A percentile compares a stretch with the other conserved stretches of the same genome.
phyloP scores from a whole-genome alignment of 176 grass and related monocot genomes.

The Cenchrus fungigraminus region DNA sequence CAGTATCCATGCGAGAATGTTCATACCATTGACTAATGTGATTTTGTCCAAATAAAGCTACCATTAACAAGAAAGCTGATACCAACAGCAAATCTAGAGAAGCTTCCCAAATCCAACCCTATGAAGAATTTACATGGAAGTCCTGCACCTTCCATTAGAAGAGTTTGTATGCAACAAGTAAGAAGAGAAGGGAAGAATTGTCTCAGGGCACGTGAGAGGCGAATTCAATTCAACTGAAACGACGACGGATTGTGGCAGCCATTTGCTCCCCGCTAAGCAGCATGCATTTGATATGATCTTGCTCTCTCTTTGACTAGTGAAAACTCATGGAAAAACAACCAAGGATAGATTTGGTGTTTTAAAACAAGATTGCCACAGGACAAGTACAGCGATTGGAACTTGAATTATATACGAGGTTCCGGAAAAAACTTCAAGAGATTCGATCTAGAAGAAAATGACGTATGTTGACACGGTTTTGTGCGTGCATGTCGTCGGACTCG shows the following conservation, averaged over 20 bases:
- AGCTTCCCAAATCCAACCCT: neutral
- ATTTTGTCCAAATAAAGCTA: neutral
- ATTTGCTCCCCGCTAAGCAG: slow-evolving; percentile 44
- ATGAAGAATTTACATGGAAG: slow-evolving; percentile 1
- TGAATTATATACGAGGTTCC: neutral
- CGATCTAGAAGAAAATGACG: neutral
- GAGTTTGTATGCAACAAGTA: neutral
- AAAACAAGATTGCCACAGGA: neutral
- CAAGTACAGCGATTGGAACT: neutral
- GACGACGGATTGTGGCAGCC: neutral
- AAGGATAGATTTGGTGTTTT: neutral
- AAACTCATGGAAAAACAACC: slow-evolving; percentile 22
- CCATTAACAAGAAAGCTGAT: neutral
- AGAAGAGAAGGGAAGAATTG: neutral
- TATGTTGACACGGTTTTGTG: neutral
- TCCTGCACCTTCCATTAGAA: slow-evolving; percentile 14
- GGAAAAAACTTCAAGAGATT: neutral
- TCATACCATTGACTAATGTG: neutral
- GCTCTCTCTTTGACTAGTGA: neutral
- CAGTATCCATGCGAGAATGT: neutral
- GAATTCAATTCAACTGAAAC: neutral
- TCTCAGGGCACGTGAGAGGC: neutral
- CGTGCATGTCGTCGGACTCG: too few species aligned
- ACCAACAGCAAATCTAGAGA: neutral
- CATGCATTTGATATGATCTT: slow-evolving; percentile 19